These are phyloP conservation scores for Dryas octopetala DNA, from an alignment of 306 rosid species.

Conservation along the genomic window DNA sequence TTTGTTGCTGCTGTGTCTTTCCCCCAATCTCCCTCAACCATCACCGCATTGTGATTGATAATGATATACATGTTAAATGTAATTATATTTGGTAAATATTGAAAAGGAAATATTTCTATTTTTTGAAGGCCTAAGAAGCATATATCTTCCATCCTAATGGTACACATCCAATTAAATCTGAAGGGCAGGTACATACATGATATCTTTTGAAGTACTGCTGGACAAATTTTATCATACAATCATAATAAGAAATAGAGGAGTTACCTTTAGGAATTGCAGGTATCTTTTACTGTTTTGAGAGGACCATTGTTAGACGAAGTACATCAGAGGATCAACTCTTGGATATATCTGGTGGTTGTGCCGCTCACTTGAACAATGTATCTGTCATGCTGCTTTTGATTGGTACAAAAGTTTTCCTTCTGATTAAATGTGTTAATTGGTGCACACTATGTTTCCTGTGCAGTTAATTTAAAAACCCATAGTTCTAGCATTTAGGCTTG, in stretches of 20 bases:
- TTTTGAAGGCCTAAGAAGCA: conserved; percentile 40
- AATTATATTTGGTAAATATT: not conserved
- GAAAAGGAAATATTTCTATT: not conserved
- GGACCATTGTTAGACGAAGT: conserved; percentile 46
- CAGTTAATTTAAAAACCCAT: too few relatives aligned
- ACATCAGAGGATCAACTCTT: conserved; percentile 40
- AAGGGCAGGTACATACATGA: conserved; percentile 22
- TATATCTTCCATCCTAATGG: conserved; percentile 42
- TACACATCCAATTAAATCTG: conserved; percentile 25
- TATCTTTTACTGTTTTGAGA: conserved; percentile 32
- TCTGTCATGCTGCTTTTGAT: too few relatives aligned
- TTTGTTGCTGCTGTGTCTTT: not conserved
- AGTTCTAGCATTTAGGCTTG: too few relatives aligned
- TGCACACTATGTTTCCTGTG: too few relatives aligned
- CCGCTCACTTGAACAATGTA: conserved; percentile 2
- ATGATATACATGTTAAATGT: not conserved
- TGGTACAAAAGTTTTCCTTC: too few relatives aligned
- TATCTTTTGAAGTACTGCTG: not conserved
- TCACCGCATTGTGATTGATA: not conserved
- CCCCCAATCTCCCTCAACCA: not conserved
- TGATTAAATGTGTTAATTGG: too few relatives aligned
- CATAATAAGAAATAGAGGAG: not conserved
- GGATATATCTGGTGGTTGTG: conserved; percentile 44
- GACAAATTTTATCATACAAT: not conserved
- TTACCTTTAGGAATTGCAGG: conserved; percentile 28